Evolutionary conservation across 2,329 filamentous ascomycete genomes (phyloP).

Genomic region (Diaporthe sp.): DNA sequence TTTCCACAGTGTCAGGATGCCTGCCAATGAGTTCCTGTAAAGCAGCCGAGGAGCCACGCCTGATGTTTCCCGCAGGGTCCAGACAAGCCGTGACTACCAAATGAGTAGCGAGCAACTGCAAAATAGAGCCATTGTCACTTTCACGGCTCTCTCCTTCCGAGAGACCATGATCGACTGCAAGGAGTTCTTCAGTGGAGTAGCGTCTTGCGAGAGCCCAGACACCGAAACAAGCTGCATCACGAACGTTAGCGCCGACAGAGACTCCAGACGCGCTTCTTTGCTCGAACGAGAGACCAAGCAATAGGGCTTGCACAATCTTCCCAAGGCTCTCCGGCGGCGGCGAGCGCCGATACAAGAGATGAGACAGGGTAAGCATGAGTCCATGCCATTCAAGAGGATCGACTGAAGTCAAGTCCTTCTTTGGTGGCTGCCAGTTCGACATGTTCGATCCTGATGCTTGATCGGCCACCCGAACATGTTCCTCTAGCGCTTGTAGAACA

Average conservation of each 20-base stretch:
- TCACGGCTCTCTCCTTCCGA: slow-evolving; percentile 56
- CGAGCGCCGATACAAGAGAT: slow-evolving; percentile 87
- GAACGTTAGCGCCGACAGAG: slow-evolving; percentile 88
- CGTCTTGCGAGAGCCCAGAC: slow-evolving; percentile 92
- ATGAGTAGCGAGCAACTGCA: slow-evolving; percentile 85
- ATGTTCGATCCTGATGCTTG: slow-evolving; percentile 47
- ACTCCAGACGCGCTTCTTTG: slow-evolving; percentile 87
- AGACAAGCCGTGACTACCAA: slow-evolving; percentile 85
- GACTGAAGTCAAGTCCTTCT: slow-evolving; percentile 78
- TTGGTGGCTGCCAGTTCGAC: slow-evolving; percentile 47
- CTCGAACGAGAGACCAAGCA: slow-evolving; percentile 88
- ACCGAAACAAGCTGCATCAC: slow-evolving; percentile 96
- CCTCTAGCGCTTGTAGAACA: slow-evolving; percentile 77
- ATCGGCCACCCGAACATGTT: slow-evolving; percentile 67
- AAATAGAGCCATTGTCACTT: slow-evolving; percentile 60
- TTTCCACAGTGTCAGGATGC: slow-evolving; percentile 84
- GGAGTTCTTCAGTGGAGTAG: slow-evolving; percentile 84
- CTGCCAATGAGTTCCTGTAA: slow-evolving; percentile 94
- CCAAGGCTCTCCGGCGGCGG: slow-evolving; percentile 78
- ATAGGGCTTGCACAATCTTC: slow-evolving; percentile 80
- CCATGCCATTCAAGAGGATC: slow-evolving; percentile 93
- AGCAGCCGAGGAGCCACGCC: slow-evolving; percentile 91
- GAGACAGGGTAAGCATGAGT: slow-evolving; percentile 86
- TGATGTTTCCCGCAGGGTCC: slow-evolving; percentile 93
- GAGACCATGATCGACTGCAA: slow-evolving; percentile 67